Conservation (phyloP, 140 eudicot genomes). For the Ambrosia hybrid region DNA sequence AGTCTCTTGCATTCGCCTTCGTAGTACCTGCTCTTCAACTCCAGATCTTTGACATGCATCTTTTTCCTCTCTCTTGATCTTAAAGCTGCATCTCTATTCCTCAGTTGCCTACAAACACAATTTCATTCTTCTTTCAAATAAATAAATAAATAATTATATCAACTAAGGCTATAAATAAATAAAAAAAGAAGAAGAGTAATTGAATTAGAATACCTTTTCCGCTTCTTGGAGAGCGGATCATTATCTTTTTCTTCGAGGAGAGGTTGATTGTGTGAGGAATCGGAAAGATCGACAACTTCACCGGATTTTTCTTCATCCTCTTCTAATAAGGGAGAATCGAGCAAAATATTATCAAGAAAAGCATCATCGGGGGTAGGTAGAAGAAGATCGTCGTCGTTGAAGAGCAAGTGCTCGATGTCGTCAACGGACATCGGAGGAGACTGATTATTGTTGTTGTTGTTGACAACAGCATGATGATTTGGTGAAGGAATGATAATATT, state of each 20-base stretch:
- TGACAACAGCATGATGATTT: neutral
- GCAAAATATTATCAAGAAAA: conserved; percentile 33
- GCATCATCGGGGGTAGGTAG: neutral
- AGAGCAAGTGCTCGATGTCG: conserved; percentile 49
- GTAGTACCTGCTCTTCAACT: conserved; percentile 75
- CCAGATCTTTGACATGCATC: conserved; percentile 70
- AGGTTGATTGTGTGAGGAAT: conserved; percentile 11
- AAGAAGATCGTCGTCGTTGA: conserved; percentile 43
- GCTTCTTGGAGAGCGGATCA: conserved; percentile 53
- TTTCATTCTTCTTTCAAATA: no score
- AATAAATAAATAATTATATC: no score
- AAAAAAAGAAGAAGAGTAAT: no score
- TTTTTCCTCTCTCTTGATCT: conserved; percentile 91
- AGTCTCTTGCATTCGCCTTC: conserved; percentile 89
- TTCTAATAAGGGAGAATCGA: conserved; percentile 39
- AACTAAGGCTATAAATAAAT: no score
- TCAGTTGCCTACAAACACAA: conserved; percentile 56
- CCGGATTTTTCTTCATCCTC: conserved; percentile 29
- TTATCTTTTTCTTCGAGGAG: conserved; percentile 21
- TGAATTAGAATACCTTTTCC: conserved; percentile 46
- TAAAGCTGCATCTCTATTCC: conserved; percentile 84
- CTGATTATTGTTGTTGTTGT: neutral
- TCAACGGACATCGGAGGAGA: conserved; percentile 49
- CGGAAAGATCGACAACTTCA: conserved; percentile 39
- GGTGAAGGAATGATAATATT: conserved; percentile 1